Evolutionary conservation across 2,329 filamentous ascomycete species (phyloP), one percentile per base, ranked within the genome.

Genomic region (Aspergillus sp.): DNA sequence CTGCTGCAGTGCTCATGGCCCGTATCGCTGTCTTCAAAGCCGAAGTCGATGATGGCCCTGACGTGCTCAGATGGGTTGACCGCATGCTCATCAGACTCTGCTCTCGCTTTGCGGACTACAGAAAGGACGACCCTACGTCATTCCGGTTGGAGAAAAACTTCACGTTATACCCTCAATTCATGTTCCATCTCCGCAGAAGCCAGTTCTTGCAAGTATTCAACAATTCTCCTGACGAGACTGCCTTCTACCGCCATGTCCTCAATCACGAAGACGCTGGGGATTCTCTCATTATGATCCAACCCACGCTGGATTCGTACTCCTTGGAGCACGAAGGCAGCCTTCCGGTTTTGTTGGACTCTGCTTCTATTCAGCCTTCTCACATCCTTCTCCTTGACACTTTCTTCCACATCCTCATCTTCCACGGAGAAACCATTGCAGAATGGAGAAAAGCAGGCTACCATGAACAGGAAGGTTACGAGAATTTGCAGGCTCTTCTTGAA

Each of bases 181-280:
- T 98, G 93, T 98, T 98, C 77, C 93, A 98, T 68, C 79, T 98
- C 51, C 86, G 93, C 58, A 82, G 93, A 69, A 95, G 89, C 70
- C 93, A 97, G 69, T 98, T 98, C 75, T 71, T 98, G 54, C 93
- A 98, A 64, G 90, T 98, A 48, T 98, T 98, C 80, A 98, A 98
- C 76, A 98, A 97, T 69, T 97, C 91, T 0, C 93, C 93, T 5
- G 93, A 98, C 60, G 93, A 98, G 71, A 98, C 93, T 27, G 93
- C 93, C n/a, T 98, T 98, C 71, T 95, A 97, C 66, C 81, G 93
- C 51, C 93, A 98, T 64, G 89, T 98, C 3, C 77, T 98, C 53
- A 94, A 97, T 66, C 90, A 97, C 60, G 93, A 98, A 68, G 93
- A 97, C 68, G 89, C 94, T 51, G 86, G 87, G 72, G 95, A 97